Evolutionary conservation across 139 green algal genomes (phyloP), one percentile per base, ranked within the genome.

Genomic region (Desmodesmus armatus): DNA sequence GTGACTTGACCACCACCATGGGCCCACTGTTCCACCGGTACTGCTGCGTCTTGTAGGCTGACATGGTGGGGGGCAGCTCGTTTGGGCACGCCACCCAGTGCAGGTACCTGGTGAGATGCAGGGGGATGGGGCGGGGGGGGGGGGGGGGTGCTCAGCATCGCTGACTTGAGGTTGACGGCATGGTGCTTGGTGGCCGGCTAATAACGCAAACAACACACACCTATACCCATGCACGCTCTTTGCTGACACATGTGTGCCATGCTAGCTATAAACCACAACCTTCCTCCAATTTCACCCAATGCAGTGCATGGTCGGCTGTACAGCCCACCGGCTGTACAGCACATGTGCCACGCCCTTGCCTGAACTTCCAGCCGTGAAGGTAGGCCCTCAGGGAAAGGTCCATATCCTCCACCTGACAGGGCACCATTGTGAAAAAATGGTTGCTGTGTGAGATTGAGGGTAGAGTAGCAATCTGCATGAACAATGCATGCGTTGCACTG

Each of bases 11-110:
- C n/a, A 85, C 80, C 47, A 85, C 80, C 80, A 85, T 85, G 49
- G 80, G 80, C 11, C 80, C 80, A 33, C 80, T 86, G 80, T 86
- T 86, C 94, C 94, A 99, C 71, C 97, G 91, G 91, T 98, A 97
- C 92, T 99, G 97, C 94, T 99, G 97, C 88, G 98, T 99, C 87
- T 95, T 93, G 91, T 97, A 99, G 3, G 96, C 95, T 33, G 94
- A 95, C 86, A 98, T 97, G 70, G 90, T 95, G 73, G 93, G 93
- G 3, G 97, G 97, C 53, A 99, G 93, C 92, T 98, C 93, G 88
- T 92, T 92, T 33, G 76, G 78, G 82, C 85, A 90, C 33, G 85
- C 80, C 40, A 94, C 91, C 84, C 92, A 88, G 37, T 84, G 85
- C 83, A 93, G 84, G 88, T 93, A 92, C 25, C 85, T 71, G 27